Percentiles rank a stretch among this genome's conserved stretches.
Conservation (phyloP, 345 rosid species). For the Clarkia xantiana region DNA sequence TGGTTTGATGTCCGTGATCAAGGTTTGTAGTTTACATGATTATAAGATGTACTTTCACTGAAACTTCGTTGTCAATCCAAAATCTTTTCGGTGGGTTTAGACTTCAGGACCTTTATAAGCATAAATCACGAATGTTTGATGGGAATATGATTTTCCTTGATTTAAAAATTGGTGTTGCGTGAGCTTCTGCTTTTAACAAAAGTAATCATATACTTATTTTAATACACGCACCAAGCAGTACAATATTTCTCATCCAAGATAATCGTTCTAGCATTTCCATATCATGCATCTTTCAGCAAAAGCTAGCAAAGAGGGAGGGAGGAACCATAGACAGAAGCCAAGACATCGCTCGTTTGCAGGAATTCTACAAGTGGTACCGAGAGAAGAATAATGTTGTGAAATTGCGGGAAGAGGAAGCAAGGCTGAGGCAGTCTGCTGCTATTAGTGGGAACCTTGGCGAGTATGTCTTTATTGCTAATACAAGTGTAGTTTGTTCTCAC, state of each 20-base stretch:
- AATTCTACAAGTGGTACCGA: slow-evolving; percentile 73
- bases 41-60: background rate
- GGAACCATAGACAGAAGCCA: slow-evolving; percentile 83
- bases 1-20: slow-evolving; percentile 87
- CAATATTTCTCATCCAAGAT: background rate
- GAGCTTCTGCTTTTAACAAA: no score
- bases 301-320: slow-evolving; percentile 80
- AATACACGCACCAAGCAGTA: no score
- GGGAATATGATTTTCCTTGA: no score
- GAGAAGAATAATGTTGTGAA: slow-evolving; percentile 63
- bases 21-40: slow-evolving; percentile 27
- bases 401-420: slow-evolving; percentile 67
- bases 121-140: no score
- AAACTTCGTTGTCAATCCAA: background rate
- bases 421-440: slow-evolving; percentile 63
- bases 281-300: slow-evolving; percentile 59
- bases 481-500: no score
- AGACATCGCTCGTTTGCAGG: slow-evolving; percentile 65
- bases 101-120: no score
- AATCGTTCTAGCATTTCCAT: slow-evolving; percentile 1
- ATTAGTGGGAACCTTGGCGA: slow-evolving; percentile 56
- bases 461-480: slow-evolving; percentile 29
- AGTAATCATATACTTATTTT: no score
- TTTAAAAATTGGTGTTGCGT: no score
- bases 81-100: no score